These are phyloP conservation scores for Endoconidiophora polonica DNA, from an alignment of 2,329 filamentous ascomycete genomes.

Conservation along the genomic window DNA sequence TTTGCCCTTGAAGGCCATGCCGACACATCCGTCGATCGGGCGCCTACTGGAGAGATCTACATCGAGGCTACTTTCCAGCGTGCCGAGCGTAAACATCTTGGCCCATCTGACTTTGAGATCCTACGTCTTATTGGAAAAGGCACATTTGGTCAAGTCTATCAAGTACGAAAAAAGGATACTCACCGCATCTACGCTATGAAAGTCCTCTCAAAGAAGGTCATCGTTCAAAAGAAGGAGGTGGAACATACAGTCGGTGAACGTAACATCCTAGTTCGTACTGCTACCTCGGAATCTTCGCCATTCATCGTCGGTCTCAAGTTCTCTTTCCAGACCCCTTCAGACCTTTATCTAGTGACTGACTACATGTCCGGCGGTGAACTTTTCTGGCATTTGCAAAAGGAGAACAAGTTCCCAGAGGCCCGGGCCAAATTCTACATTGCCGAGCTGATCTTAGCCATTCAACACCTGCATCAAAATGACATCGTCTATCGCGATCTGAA, in stretches of 20 bases:
- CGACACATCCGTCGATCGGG: constrained; percentile 36
- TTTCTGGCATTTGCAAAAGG: constrained; percentile 97
- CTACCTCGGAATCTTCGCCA: constrained; percentile 72
- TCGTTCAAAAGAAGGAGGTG: constrained; percentile 98
- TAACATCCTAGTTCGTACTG: constrained; percentile 92
- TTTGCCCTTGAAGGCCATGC: constrained; percentile 61
- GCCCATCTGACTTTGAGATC: constrained; percentile 90
- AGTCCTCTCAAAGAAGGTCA: constrained; percentile 97
- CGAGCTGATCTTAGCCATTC: constrained; percentile 84
- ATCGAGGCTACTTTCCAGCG: constrained; percentile 75
- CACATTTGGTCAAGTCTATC: constrained; percentile 96
- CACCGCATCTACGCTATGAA: constrained; percentile 98
- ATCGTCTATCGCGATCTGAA: constrained; percentile 97
- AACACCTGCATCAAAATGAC: constrained; percentile 90
- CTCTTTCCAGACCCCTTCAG: constrained; percentile 92
- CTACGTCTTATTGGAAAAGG: constrained; percentile 94
- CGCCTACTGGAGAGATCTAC: constrained; percentile 73
- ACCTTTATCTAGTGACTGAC: constrained; percentile 95
- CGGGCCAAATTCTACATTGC: constrained; percentile 98
- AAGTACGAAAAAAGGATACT: constrained; percentile 94
- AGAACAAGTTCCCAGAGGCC: constrained; percentile 85
- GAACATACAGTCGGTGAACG: constrained; percentile 92
- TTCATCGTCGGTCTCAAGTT: constrained; percentile 98
- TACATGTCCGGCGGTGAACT: constrained; percentile 98
- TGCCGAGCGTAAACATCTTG: constrained; percentile 78